phyloP scores from a whole-genome alignment of 306 rosid species.

The Vigna angularis region DNA sequence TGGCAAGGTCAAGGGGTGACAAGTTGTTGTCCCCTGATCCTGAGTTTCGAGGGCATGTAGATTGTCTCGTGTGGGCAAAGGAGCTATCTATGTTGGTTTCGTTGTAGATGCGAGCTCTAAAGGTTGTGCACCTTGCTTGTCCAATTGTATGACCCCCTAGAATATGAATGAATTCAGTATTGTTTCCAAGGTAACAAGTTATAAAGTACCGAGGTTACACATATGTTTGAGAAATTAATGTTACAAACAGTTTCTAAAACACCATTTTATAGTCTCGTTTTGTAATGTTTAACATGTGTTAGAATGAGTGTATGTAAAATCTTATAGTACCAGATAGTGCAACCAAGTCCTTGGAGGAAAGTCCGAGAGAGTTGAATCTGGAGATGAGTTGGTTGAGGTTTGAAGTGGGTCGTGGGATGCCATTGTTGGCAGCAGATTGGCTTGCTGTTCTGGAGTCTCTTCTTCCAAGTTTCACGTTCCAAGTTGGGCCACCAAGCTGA shows the following conservation, averaged over 20 bases:
- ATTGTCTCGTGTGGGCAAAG: slow-evolving; percentile 59
- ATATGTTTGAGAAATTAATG: background rate
- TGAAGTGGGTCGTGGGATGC: slow-evolving; percentile 75
- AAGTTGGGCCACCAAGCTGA: slow-evolving; percentile 85
- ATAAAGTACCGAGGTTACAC: background rate
- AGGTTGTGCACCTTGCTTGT: slow-evolving; percentile 77
- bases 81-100: slow-evolving; percentile 62
- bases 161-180: background rate
- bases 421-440: slow-evolving; percentile 71
- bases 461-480: slow-evolving; percentile 90
- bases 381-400: slow-evolving; percentile 69
- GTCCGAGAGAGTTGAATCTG: slow-evolving; percentile 66
- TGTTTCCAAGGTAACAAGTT: background rate
- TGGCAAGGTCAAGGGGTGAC: slow-evolving; percentile 76
- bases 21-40: slow-evolving; percentile 91
- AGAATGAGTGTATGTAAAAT: background rate
- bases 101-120: slow-evolving; percentile 69
- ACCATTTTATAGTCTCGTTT: too few species aligned
- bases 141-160: slow-evolving; percentile 88
- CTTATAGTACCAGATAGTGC: slow-evolving; percentile 65
- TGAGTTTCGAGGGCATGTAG: slow-evolving; percentile 60
- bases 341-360: slow-evolving; percentile 80
- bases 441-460: slow-evolving; percentile 79
- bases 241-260: background rate
- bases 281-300: background rate